A percentile compares a stretch with the other conserved stretches of the same genome.
phyloP scores from a whole-genome alignment of 1,284 basidiomycete species.

The Rhodotorula sp. region DNA sequence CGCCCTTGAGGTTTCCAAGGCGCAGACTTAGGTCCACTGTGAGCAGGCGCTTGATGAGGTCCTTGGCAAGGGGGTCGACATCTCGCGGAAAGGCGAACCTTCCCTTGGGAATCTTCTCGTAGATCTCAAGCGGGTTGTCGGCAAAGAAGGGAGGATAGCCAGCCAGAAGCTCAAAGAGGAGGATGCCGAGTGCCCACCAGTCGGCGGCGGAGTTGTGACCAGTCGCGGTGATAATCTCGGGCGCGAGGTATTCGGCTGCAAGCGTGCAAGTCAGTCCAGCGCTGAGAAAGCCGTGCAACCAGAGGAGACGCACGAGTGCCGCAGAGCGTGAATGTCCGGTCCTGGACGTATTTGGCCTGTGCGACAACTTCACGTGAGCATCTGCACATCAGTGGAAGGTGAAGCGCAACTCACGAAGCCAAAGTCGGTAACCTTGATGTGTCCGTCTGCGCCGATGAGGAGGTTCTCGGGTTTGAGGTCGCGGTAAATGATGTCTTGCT shows the following conservation, averaged over 20 bases:
- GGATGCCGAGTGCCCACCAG: constrained; percentile 98
- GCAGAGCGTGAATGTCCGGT: constrained; percentile 42
- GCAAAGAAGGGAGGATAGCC: constrained; percentile 56
- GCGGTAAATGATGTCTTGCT: constrained; percentile 65
- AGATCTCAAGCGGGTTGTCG: constrained; percentile 44
- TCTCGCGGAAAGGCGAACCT: constrained; percentile 41
- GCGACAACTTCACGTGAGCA: background rate
- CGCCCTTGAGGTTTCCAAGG: constrained; percentile 44
- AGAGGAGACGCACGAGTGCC: constrained; percentile 54
- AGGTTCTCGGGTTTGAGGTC: constrained; percentile 57
- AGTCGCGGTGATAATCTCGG: constrained; percentile 56
- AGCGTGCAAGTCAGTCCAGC: too few species aligned
- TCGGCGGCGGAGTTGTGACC: constrained; percentile 61
- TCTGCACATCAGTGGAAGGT: constrained; percentile 49
- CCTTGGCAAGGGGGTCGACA: constrained; percentile 42
- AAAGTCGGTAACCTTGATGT: constrained; percentile 54
- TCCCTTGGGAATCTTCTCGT: constrained; percentile 45
- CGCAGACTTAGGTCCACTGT: constrained; percentile 43
- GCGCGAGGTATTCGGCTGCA: constrained; percentile 72
- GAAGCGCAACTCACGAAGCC: constrained; percentile 55
- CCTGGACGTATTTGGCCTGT: constrained; percentile 35
- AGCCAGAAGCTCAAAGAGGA: constrained; percentile 91
- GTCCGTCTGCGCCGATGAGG: constrained; percentile 48
- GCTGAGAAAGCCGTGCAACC: too few species aligned
- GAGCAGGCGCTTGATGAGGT: constrained; percentile 42